Conservation (phyloP, 257 asterid genomes). For the Thymus quinquecostatus region DNA sequence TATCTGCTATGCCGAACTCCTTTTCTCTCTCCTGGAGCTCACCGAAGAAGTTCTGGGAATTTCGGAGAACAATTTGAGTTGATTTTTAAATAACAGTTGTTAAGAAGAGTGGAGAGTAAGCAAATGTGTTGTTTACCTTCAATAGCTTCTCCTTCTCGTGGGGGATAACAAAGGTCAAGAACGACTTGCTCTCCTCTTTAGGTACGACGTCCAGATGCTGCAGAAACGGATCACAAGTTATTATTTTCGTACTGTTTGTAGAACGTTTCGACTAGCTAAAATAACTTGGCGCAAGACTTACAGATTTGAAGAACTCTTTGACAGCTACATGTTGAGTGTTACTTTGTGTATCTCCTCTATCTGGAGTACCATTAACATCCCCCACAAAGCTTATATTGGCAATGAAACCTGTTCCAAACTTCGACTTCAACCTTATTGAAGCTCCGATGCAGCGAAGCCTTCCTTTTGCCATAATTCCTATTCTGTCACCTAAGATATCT, state of each 20-base stretch:
- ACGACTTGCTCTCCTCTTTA: slow-evolving; percentile 83
- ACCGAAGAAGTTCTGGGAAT: slow-evolving; percentile 62
- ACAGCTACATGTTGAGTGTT: slow-evolving; percentile 61
- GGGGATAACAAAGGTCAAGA: slow-evolving; percentile 85
- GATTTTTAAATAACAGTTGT: neutral
- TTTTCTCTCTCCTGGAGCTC: slow-evolving; percentile 69
- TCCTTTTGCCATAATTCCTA: slow-evolving; percentile 98
- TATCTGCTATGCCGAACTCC: slow-evolving; percentile 73
- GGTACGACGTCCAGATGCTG: slow-evolving; percentile 77
- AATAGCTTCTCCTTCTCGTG: slow-evolving; percentile 83
- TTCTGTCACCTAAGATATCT: slow-evolving; percentile 85
- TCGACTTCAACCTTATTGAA: slow-evolving; percentile 87
- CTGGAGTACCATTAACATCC: slow-evolving; percentile 49
- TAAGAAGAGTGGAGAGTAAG: neutral
- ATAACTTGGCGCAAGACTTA: slow-evolving; percentile 40
- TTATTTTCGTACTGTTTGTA: neutral
- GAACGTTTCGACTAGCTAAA: slow-evolving; percentile 14
- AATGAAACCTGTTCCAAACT: slow-evolving; percentile 89
- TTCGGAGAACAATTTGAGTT: neutral
- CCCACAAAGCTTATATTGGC: slow-evolving; percentile 80
- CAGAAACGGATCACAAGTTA: slow-evolving; percentile 26
- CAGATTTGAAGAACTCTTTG: slow-evolving; percentile 74
- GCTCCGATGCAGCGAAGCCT: slow-evolving; percentile 97
- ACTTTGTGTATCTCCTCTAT: slow-evolving; percentile 40
- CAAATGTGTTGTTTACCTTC: slow-evolving; percentile 49